Base-by-base conservation (phyloP, 305 asterid species). In the Petunia hybrid region DNA sequence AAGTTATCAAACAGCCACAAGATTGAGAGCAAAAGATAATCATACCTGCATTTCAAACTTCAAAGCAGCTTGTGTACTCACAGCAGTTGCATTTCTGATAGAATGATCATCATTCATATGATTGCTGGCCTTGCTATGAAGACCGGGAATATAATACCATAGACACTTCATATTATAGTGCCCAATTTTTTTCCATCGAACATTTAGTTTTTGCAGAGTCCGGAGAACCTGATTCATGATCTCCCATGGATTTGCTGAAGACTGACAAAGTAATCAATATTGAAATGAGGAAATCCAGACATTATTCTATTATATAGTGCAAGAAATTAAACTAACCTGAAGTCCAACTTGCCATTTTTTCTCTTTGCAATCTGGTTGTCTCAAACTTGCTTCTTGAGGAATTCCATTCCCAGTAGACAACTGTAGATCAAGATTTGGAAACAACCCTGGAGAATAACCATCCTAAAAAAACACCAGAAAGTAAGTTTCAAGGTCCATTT, bases 31-130 rank as follows among this genome's bases (percentile, higher is more conserved):
- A 57, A 48, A 80, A 46, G 65, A 68, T 38, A 71, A 61, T 53
- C 53, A 36, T 89, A 93, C 99, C 99, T 95, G 99, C 83, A 96
- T 84, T 91, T 96, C 99, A 79, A 96, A 96, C 93, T 94, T 96
- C 84, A 96, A 90, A 5, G 84, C 85, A 68, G 82, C 77, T 73
- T 76, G 94, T 75, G 89, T 78, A 36, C 62, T 55, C 60, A 62
- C 41, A 69, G 90, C 39, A 61, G 91, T 83, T 63, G 80, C 85
- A 77, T 85, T 86, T 64, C 84, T 88, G 79, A 80, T 77, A 71
- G 85, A 86, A 83, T 87, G 87, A 87, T 85, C 85, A 67, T 73
- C 90, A 35, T 83, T 85, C 63, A 82, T 60, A 84, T 82, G 90
- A 80, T 87, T 85, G 81, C 43, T 77, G 76, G 78, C 40, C 73